These are phyloP conservation scores for Pythium phragmitis DNA, from an alignment of 352 stramenopile species.

Conservation along the genomic window DNA sequence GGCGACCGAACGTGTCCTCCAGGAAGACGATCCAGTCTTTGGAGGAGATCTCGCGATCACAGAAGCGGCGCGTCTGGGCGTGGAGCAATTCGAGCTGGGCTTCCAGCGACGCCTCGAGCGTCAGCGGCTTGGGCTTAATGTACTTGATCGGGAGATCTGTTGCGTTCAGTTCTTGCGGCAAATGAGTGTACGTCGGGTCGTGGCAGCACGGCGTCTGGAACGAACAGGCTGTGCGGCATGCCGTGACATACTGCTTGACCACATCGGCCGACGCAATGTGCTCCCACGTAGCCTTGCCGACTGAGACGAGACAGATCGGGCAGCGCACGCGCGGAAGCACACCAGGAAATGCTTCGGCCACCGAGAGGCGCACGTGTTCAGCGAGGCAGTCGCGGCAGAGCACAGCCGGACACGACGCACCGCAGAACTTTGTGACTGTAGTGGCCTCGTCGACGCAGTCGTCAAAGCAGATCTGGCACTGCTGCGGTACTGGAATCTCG, in stretches of 20 bases:
- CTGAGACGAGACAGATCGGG: slow-evolving; percentile 26
- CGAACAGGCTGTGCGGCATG: slow-evolving; percentile 23
- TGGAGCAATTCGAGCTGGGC: slow-evolving; percentile 7
- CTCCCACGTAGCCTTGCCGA: slow-evolving; percentile 27
- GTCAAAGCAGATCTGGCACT: slow-evolving; percentile 30
- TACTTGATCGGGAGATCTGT: neutral
- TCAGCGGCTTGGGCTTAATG: neutral
- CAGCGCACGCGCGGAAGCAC: slow-evolving; percentile 26
- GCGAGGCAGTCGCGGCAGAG: slow-evolving; percentile 19
- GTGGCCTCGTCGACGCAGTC: neutral
- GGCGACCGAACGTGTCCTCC: slow-evolving; percentile 19
- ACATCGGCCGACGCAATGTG: neutral
- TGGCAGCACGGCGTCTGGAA: slow-evolving; percentile 31
- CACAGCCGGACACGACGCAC: slow-evolving; percentile 17
- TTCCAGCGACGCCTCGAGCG: slow-evolving; percentile 12
- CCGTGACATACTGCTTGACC: slow-evolving; percentile 9
- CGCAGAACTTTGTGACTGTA: slow-evolving; percentile 18
- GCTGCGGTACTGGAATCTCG: neutral
- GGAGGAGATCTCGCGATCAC: slow-evolving; percentile 17
- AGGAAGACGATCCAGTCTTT: slow-evolving; percentile 16
- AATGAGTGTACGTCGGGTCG: slow-evolving; percentile 23
- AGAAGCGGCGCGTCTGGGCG: slow-evolving; percentile 7
- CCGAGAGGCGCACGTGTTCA: slow-evolving; percentile 17
- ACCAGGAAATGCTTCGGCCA: slow-evolving; percentile 17
- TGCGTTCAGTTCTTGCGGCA: slow-evolving; percentile 7